Base-by-base conservation (phyloP, 148 eudicot genomes). In the Silene latifolia region DNA sequence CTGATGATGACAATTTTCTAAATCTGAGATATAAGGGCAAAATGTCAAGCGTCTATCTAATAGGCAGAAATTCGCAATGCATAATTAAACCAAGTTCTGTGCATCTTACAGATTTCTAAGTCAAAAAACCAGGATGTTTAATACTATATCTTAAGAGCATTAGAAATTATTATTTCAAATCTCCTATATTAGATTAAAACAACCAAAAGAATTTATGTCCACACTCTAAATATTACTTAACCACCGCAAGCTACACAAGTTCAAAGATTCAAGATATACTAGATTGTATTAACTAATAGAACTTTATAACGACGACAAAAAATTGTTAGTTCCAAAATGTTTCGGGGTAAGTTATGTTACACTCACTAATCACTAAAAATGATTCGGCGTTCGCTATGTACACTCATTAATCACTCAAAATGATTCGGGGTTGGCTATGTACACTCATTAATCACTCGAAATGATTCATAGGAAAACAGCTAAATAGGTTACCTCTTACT, bases 1-100 rank as follows among this genome's bases (percentile, higher is more conserved):
- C 70, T 90, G 97, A 85, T 90, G 96, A 82, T 95, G 96, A 67
- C 85, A 74, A 75, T 82, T 84, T 81, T 82, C 84, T 44, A 77
- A 47, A 80, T 84, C 85, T 80, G 83, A 42, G 27, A 66, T 64
- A 78, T 24, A 63, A 27, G 42, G 67, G 73, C 3, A 58, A 70
- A 21, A 53, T 29, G 23, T 12, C 60, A 71, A 69, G 67, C 1
- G 23, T 70, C 54, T 67, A 71, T 57, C 24, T 74, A 14, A 35
- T 20, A 17, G 72, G 64, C 35, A 65, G n/a, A 17, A 39, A 18
- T 23, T 63, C 8, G 64, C 25, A 25, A 63, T 19, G 60, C 57
- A 63, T 27, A 70, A n/a, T 12, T 32, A 56, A 53, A 18, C 32
- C 3, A 11, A 67, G 59, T 3, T 11, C 58, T 10, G 58, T 21